Evolutionary conservation across 345 rosid genomes (phyloP), one percentile per base, ranked within the genome.

Genomic region (Boechera divaricarpa): DNA sequence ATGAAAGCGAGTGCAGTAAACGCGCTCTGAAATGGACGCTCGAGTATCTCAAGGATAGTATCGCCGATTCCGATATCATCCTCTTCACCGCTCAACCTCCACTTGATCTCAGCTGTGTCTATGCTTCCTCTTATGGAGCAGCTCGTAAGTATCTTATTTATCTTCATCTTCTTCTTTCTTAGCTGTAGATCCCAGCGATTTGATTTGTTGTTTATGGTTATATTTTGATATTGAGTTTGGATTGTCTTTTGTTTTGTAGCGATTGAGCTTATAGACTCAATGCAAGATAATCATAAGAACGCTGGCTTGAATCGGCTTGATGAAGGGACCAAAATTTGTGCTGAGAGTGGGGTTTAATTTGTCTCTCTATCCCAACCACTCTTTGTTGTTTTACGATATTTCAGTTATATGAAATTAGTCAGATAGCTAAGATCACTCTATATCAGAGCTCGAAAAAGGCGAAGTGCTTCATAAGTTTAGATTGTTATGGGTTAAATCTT

Each of bases 1-100:
- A 91, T 53, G 93, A 89, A 5, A 93, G 91, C 74, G 95, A 93
- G 35, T 88, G 82, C 76, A 91, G 97, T 71, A 78, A 79, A 76
- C 47, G 70, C 41, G 95, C 98, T 48, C 87, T 93, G 1, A 48
- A 53, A 11, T 93, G 98, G 98, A 69, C 83, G 2, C 86, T 93
- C 10, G 73, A 72, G 0, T 80, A 81, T 79, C 83, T 93, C 9
- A 69, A 53, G 7, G 87, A 84, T 15, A 67, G 77, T 18, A 58
- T 91, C 67, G 28, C 82, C 28, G 57, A 56, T 41, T 88, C 92
- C 21, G 71, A 82, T 1, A 79, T 93, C 47, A 35, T 91, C 77
- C 64, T 93, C 86, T 83, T 93, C 76, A 83, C 87, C 10, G 90
- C 82, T 0, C 90, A 77, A 72, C 78, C 90, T 63, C 49, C 69